These are phyloP conservation scores for Conticribra guillardii DNA, from an alignment of 108 stramenopile genomes.

Conservation along the genomic window DNA sequence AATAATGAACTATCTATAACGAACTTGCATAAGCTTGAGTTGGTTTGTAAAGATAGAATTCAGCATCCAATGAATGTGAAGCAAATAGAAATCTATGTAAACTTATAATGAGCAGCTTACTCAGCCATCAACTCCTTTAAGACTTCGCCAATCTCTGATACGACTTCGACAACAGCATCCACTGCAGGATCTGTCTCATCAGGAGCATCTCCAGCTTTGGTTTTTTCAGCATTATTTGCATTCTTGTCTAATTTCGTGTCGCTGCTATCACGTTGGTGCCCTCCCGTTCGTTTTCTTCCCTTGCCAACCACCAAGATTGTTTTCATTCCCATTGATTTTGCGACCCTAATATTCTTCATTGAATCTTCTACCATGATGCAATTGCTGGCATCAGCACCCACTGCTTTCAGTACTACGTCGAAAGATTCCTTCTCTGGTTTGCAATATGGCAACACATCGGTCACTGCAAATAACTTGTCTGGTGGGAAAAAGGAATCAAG, in stretches of 20 bases:
- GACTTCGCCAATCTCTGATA: constrained; percentile 54
- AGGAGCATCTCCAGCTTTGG: constrained; percentile 59
- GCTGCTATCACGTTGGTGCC: constrained; percentile 7
- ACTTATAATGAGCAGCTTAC: background rate
- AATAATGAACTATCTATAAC: too few relatives aligned
- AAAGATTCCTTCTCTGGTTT: constrained; percentile 85
- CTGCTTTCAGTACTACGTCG: constrained; percentile 54
- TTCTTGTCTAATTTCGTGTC: background rate
- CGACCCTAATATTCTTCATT: constrained; percentile 85
- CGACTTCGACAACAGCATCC: constrained; percentile 61
- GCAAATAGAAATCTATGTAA: too few relatives aligned
- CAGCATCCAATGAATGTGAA: too few relatives aligned
- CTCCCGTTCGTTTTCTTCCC: constrained; percentile 30
- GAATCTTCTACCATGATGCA: constrained; percentile 88
- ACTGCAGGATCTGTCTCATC: constrained; percentile 68
- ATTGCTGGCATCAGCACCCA: constrained; percentile 56
- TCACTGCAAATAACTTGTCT: constrained; percentile 73
- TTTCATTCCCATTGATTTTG: constrained; percentile 77
- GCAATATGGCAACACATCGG: constrained; percentile 83
- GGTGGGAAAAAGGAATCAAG: constrained; percentile 61
- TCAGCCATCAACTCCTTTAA: constrained; percentile 51
- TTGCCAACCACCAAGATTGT: constrained; percentile 70
- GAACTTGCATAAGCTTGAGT: too few relatives aligned
- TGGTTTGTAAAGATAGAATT: too few relatives aligned
- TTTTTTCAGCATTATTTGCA: constrained; percentile 49